A percentile compares a stretch with the other conserved stretches of the same genome.
Conservation (phyloP, 2,329 filamentous ascomycete species). For the Fusarium caatingaense region DNA sequence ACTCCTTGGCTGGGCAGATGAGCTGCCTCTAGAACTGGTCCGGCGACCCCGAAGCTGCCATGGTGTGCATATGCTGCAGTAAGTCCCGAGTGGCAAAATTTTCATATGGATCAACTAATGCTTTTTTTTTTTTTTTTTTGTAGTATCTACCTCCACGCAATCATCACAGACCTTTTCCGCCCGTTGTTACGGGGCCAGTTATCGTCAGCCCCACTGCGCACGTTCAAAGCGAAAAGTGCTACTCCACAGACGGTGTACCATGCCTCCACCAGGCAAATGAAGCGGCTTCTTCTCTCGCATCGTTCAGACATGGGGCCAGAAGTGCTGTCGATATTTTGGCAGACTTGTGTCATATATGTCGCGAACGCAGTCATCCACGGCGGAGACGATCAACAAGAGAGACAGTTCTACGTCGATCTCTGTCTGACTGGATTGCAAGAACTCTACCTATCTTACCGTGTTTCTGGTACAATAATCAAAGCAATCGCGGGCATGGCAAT, state of each 20-base stretch:
- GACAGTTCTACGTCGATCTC: background rate
- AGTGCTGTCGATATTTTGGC: background rate
- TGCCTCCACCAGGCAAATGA: background rate
- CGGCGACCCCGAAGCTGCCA: background rate
- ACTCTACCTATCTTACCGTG: background rate
- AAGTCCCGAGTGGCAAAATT: rapidly evolving
- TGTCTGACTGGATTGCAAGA: background rate
- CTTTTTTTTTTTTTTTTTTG: no score
- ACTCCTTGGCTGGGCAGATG: background rate
- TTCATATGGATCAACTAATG: background rate
- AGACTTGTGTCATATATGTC: background rate
- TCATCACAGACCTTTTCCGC: background rate
- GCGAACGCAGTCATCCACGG: background rate
- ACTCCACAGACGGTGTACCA: background rate
- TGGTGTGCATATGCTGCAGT: background rate
- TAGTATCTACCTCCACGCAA: background rate
- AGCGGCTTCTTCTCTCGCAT: background rate
- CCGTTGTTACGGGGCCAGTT: background rate
- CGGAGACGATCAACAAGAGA: background rate
- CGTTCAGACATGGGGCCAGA: background rate
- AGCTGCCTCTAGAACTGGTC: background rate
- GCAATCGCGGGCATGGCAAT: background rate
- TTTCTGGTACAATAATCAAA: background rate
- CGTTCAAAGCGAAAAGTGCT: background rate
- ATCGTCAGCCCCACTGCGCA: background rate